phyloP scores from a whole-genome alignment of 345 rosid genomes.

The Salix udensis region DNA sequence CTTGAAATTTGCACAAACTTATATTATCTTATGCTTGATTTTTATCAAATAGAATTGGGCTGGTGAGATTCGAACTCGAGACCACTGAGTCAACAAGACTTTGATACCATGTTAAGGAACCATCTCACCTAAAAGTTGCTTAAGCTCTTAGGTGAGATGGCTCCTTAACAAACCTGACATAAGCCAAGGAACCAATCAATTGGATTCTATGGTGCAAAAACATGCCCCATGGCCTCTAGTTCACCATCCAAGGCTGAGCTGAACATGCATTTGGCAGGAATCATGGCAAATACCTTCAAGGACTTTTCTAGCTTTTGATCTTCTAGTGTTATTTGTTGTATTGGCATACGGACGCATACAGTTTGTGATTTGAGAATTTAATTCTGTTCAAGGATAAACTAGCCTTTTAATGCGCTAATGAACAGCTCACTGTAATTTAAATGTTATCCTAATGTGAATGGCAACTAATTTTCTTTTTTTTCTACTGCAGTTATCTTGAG shows the following conservation, averaged over 20 bases:
- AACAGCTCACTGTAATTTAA: not conserved
- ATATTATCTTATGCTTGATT: no score
- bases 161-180: no score
- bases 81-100: no score
- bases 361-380: not conserved
- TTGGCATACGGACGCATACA: not conserved
- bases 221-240: not conserved
- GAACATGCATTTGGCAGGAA: not conserved
- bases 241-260: not conserved
- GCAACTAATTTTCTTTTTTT: not conserved
- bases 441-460: not conserved
- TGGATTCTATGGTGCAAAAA: not conserved
- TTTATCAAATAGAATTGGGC: no score
- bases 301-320: not conserved
- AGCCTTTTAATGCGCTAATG: not conserved
- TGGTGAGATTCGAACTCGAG: no score
- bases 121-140: no score
- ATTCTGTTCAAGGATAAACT: not conserved
- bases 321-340: not conserved
- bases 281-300: no score
- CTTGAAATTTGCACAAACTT: no score
- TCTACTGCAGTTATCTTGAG: constrained; percentile 49
- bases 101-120: no score
- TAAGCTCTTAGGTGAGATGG: no score
- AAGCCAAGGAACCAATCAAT: no score